phyloP scores from a whole-genome alignment of 768 basidiomycete species.

The Dioszegia hungarica region DNA sequence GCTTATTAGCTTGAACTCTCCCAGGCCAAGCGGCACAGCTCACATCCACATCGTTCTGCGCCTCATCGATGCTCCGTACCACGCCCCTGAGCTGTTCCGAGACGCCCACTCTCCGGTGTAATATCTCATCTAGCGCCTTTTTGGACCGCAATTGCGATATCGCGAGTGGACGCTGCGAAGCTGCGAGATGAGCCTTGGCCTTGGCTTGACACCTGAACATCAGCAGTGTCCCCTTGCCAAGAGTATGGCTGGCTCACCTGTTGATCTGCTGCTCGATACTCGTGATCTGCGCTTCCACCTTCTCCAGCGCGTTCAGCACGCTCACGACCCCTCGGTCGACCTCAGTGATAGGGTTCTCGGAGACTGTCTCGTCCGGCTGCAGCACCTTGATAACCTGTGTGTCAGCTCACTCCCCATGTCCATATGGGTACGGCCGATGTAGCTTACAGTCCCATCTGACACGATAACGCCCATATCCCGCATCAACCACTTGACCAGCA shows the following conservation, averaged over 20 bases:
- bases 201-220: conserved; percentile 61
- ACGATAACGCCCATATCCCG: conserved; percentile 67
- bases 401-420: too few species aligned
- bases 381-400: conserved; percentile 85
- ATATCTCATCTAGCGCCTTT: conserved; percentile 72
- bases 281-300: conserved; percentile 65
- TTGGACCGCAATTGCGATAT: conserved; percentile 71
- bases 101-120: conserved; percentile 68
- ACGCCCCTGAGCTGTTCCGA: conserved; percentile 71
- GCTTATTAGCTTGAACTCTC: background rate
- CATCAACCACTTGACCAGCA: conserved; percentile 71
- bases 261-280: conserved; percentile 66
- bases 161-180: conserved; percentile 69
- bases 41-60: conserved; percentile 85
- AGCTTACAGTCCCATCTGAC: conserved; percentile 64
- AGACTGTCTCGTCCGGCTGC: conserved; percentile 48
- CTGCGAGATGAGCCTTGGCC: conserved; percentile 61
- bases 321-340: conserved; percentile 79
- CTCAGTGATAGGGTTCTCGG: conserved; percentile 58
- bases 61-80: conserved; percentile 73
- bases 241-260: background rate
- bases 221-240: background rate
- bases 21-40: conserved; percentile 11
- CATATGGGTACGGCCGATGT: too few species aligned
- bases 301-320: conserved; percentile 65